These are phyloP conservation scores for Lumnitzera littorea DNA, from an alignment of 345 rosid species.

Conservation along the genomic window DNA sequence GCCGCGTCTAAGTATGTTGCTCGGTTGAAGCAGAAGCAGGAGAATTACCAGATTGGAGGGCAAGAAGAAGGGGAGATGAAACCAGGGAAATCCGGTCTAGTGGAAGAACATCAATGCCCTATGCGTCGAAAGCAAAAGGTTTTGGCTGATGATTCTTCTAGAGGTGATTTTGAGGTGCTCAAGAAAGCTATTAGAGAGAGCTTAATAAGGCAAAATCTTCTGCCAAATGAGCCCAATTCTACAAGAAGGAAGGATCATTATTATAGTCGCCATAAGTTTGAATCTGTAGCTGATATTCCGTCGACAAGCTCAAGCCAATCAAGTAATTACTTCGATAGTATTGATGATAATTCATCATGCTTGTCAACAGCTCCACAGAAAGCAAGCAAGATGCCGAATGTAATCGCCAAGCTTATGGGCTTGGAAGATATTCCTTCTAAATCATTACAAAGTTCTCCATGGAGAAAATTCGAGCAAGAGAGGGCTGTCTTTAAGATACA, in stretches of 20 bases:
- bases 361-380: conserved; percentile 24
- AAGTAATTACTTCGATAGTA: conserved; percentile 12
- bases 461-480: conserved; percentile 14
- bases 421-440: conserved; percentile 53
- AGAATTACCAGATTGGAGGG: conserved; percentile 11
- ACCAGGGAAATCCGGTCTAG: conserved; percentile 22
- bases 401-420: conserved; percentile 96
- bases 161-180: conserved; percentile 56
- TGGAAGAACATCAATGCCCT: conserved; percentile 22
- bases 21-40: conserved; percentile 40
- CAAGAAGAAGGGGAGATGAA: conserved; percentile 23
- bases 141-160: conserved; percentile 40
- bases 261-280: conserved; percentile 22
- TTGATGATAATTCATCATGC: conserved; percentile 25
- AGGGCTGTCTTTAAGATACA: conserved; percentile 26
- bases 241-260: conserved; percentile 14
- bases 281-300: conserved; percentile 42
- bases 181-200: conserved; percentile 48
- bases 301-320: conserved; percentile 67
- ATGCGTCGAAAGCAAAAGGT: conserved; percentile 20
- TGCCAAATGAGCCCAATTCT: conserved; percentile 13
- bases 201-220: conserved; percentile 54
- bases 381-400: conserved; percentile 30
- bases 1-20: conserved; percentile 49
- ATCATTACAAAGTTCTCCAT: conserved; percentile 15